Conservation (phyloP, 1,284 basidiomycete genomes). For the Ustilago esculenta region DNA sequence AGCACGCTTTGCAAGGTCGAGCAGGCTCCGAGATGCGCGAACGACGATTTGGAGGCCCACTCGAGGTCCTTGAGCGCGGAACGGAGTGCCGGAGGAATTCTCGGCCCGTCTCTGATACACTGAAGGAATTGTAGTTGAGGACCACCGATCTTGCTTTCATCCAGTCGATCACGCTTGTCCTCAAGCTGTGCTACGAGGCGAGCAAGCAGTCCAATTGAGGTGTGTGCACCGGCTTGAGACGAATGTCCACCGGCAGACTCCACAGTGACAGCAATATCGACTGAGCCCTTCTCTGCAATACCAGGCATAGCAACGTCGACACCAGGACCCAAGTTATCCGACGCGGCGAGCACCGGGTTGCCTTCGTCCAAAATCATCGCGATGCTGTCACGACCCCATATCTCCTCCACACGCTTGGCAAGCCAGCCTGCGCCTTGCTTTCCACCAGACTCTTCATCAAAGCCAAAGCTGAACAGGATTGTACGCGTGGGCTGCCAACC, state of each 20-base stretch:
- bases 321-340: constrained; percentile 39
- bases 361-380: constrained; percentile 64
- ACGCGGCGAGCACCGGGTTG: constrained; percentile 37
- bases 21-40: constrained; percentile 20
- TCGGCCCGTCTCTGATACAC: constrained; percentile 71
- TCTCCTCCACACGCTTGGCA: constrained; percentile 42
- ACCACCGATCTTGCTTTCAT: constrained; percentile 32
- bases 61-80: constrained; percentile 67
- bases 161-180: constrained; percentile 35
- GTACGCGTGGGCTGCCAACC: constrained; percentile 68
- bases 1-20: constrained; percentile 21
- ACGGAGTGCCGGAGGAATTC: constrained; percentile 69
- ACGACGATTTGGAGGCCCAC: constrained; percentile 43
- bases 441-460: constrained; percentile 74
- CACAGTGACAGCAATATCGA: constrained; percentile 63
- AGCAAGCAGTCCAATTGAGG: constrained; percentile 43
- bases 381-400: constrained; percentile 54
- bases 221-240: constrained; percentile 65
- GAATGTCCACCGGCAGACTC: constrained; percentile 76
- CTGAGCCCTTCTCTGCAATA: constrained; percentile 76
- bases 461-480: constrained; percentile 76
- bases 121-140: constrained; percentile 68
- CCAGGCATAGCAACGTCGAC: constrained; percentile 68
- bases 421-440: constrained; percentile 60
- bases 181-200: constrained; percentile 36